Evolutionary conservation across 1,284 basidiomycete genomes (phyloP), one percentile per base, ranked within the genome.

Genomic region (Pyrrhoderma lamaoense): DNA sequence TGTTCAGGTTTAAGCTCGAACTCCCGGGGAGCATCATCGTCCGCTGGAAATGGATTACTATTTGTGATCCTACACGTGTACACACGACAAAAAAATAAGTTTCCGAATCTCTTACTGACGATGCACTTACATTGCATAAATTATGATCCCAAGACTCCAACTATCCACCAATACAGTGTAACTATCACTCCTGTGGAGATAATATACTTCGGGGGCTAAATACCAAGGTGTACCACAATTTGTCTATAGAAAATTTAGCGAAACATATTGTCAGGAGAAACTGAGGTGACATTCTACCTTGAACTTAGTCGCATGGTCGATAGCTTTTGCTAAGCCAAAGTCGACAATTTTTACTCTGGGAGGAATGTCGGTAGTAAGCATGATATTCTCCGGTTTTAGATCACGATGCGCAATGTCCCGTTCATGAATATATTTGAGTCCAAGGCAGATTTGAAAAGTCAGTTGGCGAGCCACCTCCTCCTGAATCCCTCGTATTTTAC

Each of bases 141-240:
- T 79, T 49, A 96, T 94, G 14, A 94, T 90, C 4, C 93, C 93
- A 18, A 92, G 79, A 45, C 90, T 93, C 91, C 91, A 97, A 57
- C 88, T 91, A 63, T 97, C 93, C 45, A 95, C 93, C 14, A 85
- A 70, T 53, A 84, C 78, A 60, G 85, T 77, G 62, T 96, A 96
- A 1, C 91, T 90, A 42, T 77, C 70, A n/a, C 62, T 64, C n/a
- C 38, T 40, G 40, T 75, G 69, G 59, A 88, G 85, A 61, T 77
- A 74, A n/a, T 95, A 85, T 25, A 97, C 89, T 64, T 93, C 89
- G 0, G 89, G 89, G 0, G 89, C 89, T 3, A 93, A 77, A 62
- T 93, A 93, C 48, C 76, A 78, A 0, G 89, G 89, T 0, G 89
- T 92, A 9, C 89, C 89, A 60, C 89, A 92, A 82, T 88, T 86